Evolutionary conservation across 2,329 filamentous ascomycete genomes (phyloP).

Genomic region (Xylariaceae sp.): DNA sequence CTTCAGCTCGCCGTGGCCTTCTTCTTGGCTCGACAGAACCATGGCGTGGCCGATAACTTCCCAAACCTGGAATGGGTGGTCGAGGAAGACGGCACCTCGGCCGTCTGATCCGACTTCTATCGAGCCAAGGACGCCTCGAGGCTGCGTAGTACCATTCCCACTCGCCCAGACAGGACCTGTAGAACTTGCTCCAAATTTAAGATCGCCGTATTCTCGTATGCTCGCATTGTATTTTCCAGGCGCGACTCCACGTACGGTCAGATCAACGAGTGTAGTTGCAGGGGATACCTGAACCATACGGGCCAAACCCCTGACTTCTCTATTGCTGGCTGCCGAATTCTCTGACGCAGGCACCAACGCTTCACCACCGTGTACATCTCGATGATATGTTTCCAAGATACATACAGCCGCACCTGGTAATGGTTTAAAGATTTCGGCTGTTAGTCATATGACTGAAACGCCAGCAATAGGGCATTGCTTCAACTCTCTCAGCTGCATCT

Average conservation of each 20-base stretch:
- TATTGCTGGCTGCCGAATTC: conserved; percentile 31
- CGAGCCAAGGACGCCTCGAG: conserved; percentile 60
- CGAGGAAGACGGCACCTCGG: conserved; percentile 74
- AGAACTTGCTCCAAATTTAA: conserved; percentile 76
- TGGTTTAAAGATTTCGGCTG: no score
- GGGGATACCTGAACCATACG: conserved; percentile 89
- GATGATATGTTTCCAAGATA: conserved; percentile 80
- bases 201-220: conserved; percentile 81
- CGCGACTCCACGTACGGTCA: conserved; percentile 77
- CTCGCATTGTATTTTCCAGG: conserved; percentile 80
- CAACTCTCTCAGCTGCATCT: no score
- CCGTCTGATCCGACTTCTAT: conserved; percentile 74
- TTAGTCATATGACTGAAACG: conserved; percentile 10
- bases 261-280: conserved; percentile 75
- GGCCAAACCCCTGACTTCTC: conserved; percentile 76
- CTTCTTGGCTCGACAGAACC: conserved; percentile 68
- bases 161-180: conserved; percentile 77
- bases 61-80: conserved; percentile 83
- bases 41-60: conserved; percentile 93
- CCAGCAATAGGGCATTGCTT: no score
- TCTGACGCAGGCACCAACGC: conserved; percentile 33
- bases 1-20: conserved; percentile 55
- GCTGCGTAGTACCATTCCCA: conserved; percentile 38
- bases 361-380: conserved; percentile 49
- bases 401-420: conserved; percentile 77